Conservation (phyloP, 2,329 filamentous ascomycete species). For the Microcera coccophila region DNA sequence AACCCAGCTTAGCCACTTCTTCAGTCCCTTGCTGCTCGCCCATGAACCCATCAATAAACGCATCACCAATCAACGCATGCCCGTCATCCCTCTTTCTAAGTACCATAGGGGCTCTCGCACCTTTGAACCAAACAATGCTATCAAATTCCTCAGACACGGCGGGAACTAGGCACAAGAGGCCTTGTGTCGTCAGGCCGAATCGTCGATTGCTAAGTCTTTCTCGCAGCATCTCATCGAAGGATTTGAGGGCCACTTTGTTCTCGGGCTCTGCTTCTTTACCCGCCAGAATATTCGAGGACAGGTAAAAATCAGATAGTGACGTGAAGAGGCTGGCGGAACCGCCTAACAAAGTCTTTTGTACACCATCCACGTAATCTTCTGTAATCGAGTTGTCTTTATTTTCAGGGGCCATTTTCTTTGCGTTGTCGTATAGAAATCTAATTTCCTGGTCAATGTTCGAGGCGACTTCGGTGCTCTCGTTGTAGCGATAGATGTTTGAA, state of each 20-base stretch:
- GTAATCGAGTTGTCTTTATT: not conserved
- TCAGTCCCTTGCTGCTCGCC: too few species aligned
- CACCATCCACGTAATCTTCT: not conserved
- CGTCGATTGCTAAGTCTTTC: constrained; percentile 5
- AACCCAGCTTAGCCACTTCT: too few species aligned
- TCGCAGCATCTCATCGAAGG: constrained; percentile 4
- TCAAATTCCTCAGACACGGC: constrained; percentile 1
- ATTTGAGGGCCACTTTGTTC: not conserved
- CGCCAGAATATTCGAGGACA: not conserved
- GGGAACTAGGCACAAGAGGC: constrained; percentile 2
- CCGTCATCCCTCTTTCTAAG: constrained; percentile 1
- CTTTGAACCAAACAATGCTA: constrained; percentile 5
- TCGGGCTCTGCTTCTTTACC: not conserved
- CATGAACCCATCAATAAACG: constrained; percentile 5
- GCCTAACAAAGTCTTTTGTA: constrained; percentile 3
- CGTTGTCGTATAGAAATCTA: constrained; percentile 1
- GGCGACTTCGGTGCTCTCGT: not conserved
- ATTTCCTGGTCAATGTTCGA: constrained; percentile 5
- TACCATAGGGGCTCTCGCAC: constrained; percentile 3
- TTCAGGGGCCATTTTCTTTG: not conserved
- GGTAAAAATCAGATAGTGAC: not conserved
- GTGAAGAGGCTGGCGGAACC: not conserved
- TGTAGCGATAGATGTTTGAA: constrained; percentile 3
- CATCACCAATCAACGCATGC: constrained; percentile 6
- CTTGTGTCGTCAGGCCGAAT: constrained; percentile 4